Evolutionary conservation across 306 rosid species (phyloP), one percentile per base, ranked within the genome.

Genomic region (Vigna nakashimae): DNA sequence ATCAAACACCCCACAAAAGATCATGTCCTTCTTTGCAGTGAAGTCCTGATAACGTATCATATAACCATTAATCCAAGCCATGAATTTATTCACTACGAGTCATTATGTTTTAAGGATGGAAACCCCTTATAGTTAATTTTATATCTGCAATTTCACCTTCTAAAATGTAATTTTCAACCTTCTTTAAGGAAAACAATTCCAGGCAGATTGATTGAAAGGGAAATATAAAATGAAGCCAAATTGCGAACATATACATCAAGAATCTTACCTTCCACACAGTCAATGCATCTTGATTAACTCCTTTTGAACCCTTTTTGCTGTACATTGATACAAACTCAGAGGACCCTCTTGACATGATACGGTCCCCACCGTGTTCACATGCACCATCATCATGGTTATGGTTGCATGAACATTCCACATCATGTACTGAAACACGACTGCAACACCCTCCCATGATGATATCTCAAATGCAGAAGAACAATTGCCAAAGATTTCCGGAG

Each of bases 1-100:
- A 79, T 95, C 99, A 52, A 95, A 95, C 73, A 95, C 97, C n/a
- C 98, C 94, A 68, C 98, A 95, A 50, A 92, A 88, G 15, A 70
- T 24, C 86, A 67, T 80, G 52, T 72, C 96, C 73, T 87, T 80
- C 20, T 87, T 85, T 17, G 91, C 92, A 2, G 73, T 38, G 30
- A 92, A 91, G 71, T 82, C 83, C 99, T 95, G 63, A 52, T 55
- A 18, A 22, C 50, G 24, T 8, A 66, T 52, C 55, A 43, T 17
- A 51, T 3, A 6, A 72, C 7, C 11, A 73, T 82, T 76, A 75
- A 17, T 71, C 64, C 46, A 14, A 50, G 13, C 14, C 60, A 57
- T 76, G 5, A n/a, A 48, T 38, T 63, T 43, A 20, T 46, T 40
- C 30, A 53, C 16, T 59, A 34, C 45, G n/a, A 60, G n/a, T 7